Conservation (phyloP, 768 basidiomycete species). For the Boletus subcaerulescens region DNA sequence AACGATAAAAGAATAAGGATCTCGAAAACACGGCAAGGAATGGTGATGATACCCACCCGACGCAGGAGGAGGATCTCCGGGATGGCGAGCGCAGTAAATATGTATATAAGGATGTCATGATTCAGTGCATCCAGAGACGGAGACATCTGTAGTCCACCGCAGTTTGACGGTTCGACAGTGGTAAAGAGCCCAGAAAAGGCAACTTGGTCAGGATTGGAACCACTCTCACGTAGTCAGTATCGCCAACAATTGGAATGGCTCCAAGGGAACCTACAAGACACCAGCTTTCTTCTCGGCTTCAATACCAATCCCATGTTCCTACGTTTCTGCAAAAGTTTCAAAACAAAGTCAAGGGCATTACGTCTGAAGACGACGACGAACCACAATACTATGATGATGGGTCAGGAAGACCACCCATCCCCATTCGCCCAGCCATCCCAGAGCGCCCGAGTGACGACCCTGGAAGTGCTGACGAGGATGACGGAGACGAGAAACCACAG, state of each 20-base stretch:
- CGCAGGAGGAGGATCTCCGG: constrained; percentile 42
- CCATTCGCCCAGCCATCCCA: constrained; percentile 68
- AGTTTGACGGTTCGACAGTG: background rate
- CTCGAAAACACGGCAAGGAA: background rate
- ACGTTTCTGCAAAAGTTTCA: constrained; percentile 66
- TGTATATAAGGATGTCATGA: constrained; percentile 38
- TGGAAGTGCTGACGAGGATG: constrained; percentile 71
- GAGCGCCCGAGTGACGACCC: constrained; percentile 64
- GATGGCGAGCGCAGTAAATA: constrained; percentile 37
- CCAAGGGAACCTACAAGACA: constrained; percentile 65
- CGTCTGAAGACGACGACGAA: constrained; percentile 48
- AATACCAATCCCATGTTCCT: constrained; percentile 61
- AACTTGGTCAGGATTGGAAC: background rate
- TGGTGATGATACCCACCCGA: constrained; percentile 33
- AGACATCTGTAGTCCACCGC: constrained; percentile 10
- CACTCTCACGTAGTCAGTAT: too few species aligned
- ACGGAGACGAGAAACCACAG: constrained; percentile 78
- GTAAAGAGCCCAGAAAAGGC: constrained; percentile 17
- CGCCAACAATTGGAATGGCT: constrained; percentile 23
- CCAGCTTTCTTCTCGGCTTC: constrained; percentile 68
- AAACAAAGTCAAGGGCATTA: constrained; percentile 54
- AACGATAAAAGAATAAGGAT: background rate
- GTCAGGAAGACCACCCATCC: constrained; percentile 71
- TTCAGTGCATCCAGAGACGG: constrained; percentile 25
- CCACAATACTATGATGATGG: constrained; percentile 61